Evolutionary conservation across 2,329 filamentous ascomycete species (phyloP).

Genomic region (Monosporascus cannonballus): DNA sequence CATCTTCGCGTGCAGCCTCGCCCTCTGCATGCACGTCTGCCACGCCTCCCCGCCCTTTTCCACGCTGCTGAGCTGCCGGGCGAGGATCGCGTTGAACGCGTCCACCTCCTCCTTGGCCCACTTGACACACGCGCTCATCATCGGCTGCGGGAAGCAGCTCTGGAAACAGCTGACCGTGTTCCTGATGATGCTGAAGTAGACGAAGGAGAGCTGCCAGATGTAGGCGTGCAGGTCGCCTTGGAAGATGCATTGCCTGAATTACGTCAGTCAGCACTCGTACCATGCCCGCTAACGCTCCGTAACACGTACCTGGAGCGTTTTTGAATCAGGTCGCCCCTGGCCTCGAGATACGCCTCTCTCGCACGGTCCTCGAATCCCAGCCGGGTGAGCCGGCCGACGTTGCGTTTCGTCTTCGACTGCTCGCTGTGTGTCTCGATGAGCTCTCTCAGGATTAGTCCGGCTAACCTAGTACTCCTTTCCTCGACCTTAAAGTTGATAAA

Average conservation of each 20-base stretch:
- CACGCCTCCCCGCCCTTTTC: constrained; percentile 70
- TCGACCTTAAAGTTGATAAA: constrained; percentile 90
- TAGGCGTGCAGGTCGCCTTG: constrained; percentile 89
- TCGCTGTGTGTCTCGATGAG: constrained; percentile 74
- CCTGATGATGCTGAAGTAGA: constrained; percentile 90
- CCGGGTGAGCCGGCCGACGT: constrained; percentile 77
- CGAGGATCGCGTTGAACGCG: constrained; percentile 77
- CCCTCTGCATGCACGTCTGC: constrained; percentile 76
- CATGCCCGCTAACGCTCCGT: no score
- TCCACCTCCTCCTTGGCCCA: constrained; percentile 98
- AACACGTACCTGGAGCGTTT: constrained; percentile 70
- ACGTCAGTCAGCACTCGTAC: constrained; percentile 14
- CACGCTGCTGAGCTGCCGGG: constrained; percentile 80
- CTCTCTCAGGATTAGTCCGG: constrained; percentile 68
- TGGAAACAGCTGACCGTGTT: constrained; percentile 92
- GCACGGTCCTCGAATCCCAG: constrained; percentile 89
- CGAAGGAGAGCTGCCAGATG: constrained; percentile 91
- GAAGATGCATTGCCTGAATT: constrained; percentile 78
- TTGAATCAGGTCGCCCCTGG: constrained; percentile 70
- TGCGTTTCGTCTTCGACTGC: constrained; percentile 68
- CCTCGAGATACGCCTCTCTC: constrained; percentile 77
- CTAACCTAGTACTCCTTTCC: constrained; percentile 73
- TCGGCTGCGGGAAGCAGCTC: constrained; percentile 73
- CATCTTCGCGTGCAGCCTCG: constrained; percentile 73
- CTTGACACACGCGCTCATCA: constrained; percentile 92